A percentile compares a stretch with the other conserved stretches of the same genome.
phyloP scores from a whole-genome alignment of 75 land plant genomes.

The Pinus albicaulis region DNA sequence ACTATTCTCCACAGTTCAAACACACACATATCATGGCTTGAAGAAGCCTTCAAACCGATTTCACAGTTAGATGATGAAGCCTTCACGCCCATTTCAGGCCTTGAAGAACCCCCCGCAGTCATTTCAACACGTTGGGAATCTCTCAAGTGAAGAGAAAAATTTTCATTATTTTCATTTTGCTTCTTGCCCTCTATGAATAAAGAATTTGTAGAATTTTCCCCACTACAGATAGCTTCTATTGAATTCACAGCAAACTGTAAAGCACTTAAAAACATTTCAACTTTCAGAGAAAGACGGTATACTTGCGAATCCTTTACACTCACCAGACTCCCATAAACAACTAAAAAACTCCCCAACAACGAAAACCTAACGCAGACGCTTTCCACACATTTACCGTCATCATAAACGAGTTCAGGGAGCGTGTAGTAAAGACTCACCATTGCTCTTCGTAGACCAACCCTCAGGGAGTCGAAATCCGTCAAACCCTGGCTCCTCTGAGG shows the following conservation, averaged over 20 bases:
- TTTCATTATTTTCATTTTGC: background rate
- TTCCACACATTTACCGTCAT: slow-evolving; percentile 2
- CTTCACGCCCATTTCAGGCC: no score
- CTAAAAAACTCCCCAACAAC: slow-evolving; percentile 42
- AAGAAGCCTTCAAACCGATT: background rate
- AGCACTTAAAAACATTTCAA: slow-evolving; percentile 22
- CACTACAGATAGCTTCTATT: background rate
- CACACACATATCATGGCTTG: slow-evolving; percentile 12
- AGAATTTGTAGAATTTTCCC: background rate
- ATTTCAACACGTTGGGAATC: background rate
- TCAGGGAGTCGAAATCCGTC: slow-evolving; percentile 29
- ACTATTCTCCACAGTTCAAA: slow-evolving; percentile 83
- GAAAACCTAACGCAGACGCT: slow-evolving; percentile 48
- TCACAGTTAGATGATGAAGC: no score
- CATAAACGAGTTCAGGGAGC: slow-evolving; percentile 35
- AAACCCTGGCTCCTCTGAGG: background rate
- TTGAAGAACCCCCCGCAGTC: no score
- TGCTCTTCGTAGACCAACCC: slow-evolving; percentile 35
- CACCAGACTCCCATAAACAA: slow-evolving; percentile 55
- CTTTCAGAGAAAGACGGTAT: slow-evolving; percentile 32
- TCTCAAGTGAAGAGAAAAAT: background rate
- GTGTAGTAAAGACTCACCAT: slow-evolving; percentile 45
- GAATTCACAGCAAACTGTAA: slow-evolving; percentile 12
- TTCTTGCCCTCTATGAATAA: background rate
- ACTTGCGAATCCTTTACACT: slow-evolving; percentile 14